phyloP scores from a whole-genome alignment of 169 alveolate genomes.

The Cryptosporidium xiaoi region DNA sequence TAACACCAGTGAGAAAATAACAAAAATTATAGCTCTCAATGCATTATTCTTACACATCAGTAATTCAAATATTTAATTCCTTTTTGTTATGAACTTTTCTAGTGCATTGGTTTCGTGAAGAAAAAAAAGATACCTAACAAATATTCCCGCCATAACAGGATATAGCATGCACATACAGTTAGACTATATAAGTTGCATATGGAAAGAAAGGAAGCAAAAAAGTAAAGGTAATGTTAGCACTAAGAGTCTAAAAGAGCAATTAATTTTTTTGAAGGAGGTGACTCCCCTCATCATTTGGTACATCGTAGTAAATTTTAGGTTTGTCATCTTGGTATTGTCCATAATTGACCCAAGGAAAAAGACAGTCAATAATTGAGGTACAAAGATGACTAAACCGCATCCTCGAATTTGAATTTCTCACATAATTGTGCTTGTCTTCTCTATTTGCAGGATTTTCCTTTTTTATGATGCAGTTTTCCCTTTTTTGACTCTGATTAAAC shows the following conservation, averaged over 20 bases:
- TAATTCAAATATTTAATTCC: too few species aligned
- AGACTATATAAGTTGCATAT: not conserved
- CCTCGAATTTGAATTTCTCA: too few species aligned
- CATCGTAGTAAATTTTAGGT: not conserved
- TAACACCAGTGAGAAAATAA: too few species aligned
- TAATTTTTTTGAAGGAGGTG: not conserved
- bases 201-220: not conserved
- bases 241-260: not conserved
- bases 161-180: not conserved
- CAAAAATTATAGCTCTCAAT: too few species aligned
- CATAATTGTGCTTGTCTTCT: too few species aligned
- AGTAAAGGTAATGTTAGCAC: not conserved
- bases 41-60: too few species aligned
- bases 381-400: slow-evolving; percentile 13
- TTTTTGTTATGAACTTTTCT: too few species aligned
- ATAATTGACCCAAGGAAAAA: slow-evolving; percentile 50
- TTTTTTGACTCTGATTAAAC: too few species aligned
- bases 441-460: too few species aligned
- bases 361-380: slow-evolving; percentile 9
- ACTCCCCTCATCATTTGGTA: not conserved
- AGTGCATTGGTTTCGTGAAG: not conserved
- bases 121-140: not conserved
- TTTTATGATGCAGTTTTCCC: too few species aligned
- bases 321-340: slow-evolving; percentile 23
- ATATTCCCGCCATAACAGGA: slow-evolving; percentile 3